Evolutionary conservation across 106 monocot genomes (phyloP).

Genomic region (Chionographis japonica): DNA sequence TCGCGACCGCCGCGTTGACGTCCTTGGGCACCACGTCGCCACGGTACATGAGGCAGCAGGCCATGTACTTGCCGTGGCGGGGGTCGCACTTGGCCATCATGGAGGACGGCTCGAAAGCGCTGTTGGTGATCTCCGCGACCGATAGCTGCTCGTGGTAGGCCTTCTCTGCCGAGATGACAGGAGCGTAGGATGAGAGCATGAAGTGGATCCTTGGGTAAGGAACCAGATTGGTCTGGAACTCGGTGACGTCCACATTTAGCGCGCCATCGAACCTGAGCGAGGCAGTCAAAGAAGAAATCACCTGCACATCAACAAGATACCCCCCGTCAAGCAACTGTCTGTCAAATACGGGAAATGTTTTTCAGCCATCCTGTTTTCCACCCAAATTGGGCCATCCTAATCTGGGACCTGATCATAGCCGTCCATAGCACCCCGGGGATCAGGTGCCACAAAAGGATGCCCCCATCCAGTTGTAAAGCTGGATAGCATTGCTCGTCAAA

Average conservation of each 20-base stretch:
- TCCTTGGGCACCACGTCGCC: constrained; percentile 40
- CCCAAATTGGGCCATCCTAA: too few species aligned
- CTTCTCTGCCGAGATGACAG: constrained; percentile 28
- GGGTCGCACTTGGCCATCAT: constrained; percentile 31
- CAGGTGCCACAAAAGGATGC: too few species aligned
- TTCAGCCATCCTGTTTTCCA: too few species aligned
- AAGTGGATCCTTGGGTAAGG: constrained; percentile 26
- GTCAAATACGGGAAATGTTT: too few species aligned
- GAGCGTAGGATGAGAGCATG: constrained; percentile 28
- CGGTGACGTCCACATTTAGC: constrained; percentile 18
- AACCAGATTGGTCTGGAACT: constrained; percentile 25
- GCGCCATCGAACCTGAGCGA: constrained; percentile 23
- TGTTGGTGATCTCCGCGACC: constrained; percentile 28
- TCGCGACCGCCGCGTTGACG: constrained; percentile 37
- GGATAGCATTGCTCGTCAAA: too few species aligned
- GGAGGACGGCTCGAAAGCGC: constrained; percentile 27
- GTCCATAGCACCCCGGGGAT: too few species aligned
- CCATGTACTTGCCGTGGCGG: constrained; percentile 29
- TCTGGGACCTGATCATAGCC: too few species aligned
- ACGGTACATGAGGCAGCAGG: constrained; percentile 30
- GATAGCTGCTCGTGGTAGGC: constrained; percentile 30
- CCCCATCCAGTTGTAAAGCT: too few species aligned
- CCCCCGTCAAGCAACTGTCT: too few species aligned
- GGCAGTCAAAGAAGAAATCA: constrained; percentile 21
- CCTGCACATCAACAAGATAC: not conserved